Evolutionary conservation across 2,329 filamentous ascomycete genomes (phyloP), one percentile per base, ranked within the genome.

Genomic region (Venturia effusa): DNA sequence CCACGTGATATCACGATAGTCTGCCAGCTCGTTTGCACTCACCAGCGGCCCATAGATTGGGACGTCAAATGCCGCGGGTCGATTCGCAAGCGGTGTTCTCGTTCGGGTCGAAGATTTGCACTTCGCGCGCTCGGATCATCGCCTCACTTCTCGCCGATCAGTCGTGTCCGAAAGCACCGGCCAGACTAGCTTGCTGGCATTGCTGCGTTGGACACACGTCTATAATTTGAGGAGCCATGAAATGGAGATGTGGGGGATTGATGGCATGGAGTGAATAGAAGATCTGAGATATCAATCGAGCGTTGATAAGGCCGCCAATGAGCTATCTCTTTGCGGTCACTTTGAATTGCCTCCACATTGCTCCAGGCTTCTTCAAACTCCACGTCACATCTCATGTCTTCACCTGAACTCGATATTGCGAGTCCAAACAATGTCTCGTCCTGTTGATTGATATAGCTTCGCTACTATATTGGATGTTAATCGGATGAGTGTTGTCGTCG

Each of bases 141-240:
- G 51, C 51, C 51, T 57, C 51, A 57, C 51, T 57, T 55, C 51
- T 55, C 24, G 51, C 27, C 19, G 15, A 34, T 57, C 51, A 57
- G 10, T 57, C 19, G 27, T 24, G 15, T 32, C 19, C 51, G 34
- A 17, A 30, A 30, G 27, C 8, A 11, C 15, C 15, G 27, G 24
- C 19, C 15, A 19, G 30, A 17, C 15, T 17, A n/a, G 3, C n/a
- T 37, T 37, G 34, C 6, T 57, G 27, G 27, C 51, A n/a, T 32
- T 15, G 51, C 30, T 57, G 13, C 30, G 15, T 8, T 19, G 13
- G 15, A 57, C 30, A 11, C 3, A 34, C 51, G 19, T 34, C 8
- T 1, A 15, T n/a, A 8, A 57, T 30, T 57, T 15, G 19, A 34
- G 27, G 51, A n/a, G 4, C 27, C 10, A 34, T n/a, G 30, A 11